Conservation (phyloP, 108 stramenopile species). For the Nitzschia inconspicua region DNA sequence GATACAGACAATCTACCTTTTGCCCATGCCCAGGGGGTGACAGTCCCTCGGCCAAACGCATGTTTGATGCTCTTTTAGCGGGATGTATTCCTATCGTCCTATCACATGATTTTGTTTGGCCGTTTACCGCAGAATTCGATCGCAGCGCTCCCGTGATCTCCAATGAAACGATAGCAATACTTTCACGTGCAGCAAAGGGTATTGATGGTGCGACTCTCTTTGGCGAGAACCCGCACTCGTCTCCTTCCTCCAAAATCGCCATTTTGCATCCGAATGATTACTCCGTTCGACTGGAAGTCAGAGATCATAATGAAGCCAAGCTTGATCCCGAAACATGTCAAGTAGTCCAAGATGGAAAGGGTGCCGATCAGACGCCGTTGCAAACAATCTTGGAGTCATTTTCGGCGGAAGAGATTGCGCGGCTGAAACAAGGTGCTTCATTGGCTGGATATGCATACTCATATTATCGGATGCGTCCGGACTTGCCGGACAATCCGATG, state of each 20-base stretch:
- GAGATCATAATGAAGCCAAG: constrained; percentile 4
- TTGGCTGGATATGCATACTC: constrained; percentile 21
- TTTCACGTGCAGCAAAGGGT: too few relatives aligned
- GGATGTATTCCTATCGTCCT: constrained; percentile 56
- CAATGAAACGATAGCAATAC: neutral
- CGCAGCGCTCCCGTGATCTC: neutral
- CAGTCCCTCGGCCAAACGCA: constrained; percentile 57
- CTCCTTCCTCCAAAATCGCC: neutral
- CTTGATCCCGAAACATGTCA: constrained; percentile 14
- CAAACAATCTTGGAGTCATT: constrained; percentile 16
- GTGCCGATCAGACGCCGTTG: neutral
- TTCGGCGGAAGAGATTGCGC: constrained; percentile 28
- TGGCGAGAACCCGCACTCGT: neutral
- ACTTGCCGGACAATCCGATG: constrained; percentile 33
- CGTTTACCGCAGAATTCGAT: constrained; percentile 28
- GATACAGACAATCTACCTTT: constrained; percentile 37
- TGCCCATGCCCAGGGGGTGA: constrained; percentile 55
- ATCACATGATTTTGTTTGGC: constrained; percentile 46
- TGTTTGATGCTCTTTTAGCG: constrained; percentile 47
- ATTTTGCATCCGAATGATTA: constrained; percentile 14
- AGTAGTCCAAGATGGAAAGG: neutral
- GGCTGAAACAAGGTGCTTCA: constrained; percentile 15
- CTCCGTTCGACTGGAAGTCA: constrained; percentile 16
- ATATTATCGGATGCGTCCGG: constrained; percentile 19
- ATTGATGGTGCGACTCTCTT: neutral